Percentiles rank a stretch among this genome's conserved stretches.
Conservation (phyloP, 2,329 filamentous ascomycete genomes). For the Colletotrichum orchidophilum region DNA sequence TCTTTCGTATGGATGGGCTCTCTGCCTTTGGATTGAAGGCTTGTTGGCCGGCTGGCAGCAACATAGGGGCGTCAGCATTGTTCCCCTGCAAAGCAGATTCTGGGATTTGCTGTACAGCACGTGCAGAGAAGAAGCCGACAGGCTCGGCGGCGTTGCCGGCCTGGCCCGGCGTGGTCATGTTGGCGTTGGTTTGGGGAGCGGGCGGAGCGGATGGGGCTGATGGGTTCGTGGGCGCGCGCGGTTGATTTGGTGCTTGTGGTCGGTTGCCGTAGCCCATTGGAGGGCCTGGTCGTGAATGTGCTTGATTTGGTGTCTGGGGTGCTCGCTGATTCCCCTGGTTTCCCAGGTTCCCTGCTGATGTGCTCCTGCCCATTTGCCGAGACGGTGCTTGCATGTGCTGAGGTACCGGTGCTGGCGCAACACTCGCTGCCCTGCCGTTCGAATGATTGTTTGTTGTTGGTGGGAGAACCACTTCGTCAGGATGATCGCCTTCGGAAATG, state of each 20-base stretch:
- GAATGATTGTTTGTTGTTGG: conserved; percentile 43
- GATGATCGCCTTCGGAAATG: conserved; percentile 74
- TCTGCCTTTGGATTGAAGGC: conserved; percentile 79
- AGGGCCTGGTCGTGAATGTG: conserved; percentile 37
- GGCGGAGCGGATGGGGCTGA: conserved; percentile 30
- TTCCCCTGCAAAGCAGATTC: conserved; percentile 52
- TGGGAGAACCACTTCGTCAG: conserved; percentile 77
- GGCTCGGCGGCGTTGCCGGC: conserved; percentile 47
- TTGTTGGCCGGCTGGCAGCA: conserved; percentile 52
- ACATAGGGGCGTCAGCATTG: conserved; percentile 51
- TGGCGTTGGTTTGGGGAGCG: conserved; percentile 18
- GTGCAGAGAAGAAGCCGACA: conserved; percentile 76
- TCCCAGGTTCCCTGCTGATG: conserved; percentile 41
- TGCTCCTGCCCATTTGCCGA: conserved; percentile 42
- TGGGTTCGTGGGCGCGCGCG: conserved; percentile 30
- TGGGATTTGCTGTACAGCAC: conserved; percentile 67
- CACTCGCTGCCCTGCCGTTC: conserved; percentile 36
- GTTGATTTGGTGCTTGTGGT: conserved; percentile 37
- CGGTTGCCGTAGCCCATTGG: conserved; percentile 36
- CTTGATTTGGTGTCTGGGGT: conserved; percentile 49
- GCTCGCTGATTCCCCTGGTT: conserved; percentile 37
- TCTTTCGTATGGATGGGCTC: conserved; percentile 88
- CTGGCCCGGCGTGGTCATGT: conserved; percentile 36
- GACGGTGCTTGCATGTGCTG: conserved; percentile 50
- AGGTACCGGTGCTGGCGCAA: conserved; percentile 36